Base-by-base conservation (phyloP, 2,329 filamentous ascomycete species). In the Botrytis aclada region DNA sequence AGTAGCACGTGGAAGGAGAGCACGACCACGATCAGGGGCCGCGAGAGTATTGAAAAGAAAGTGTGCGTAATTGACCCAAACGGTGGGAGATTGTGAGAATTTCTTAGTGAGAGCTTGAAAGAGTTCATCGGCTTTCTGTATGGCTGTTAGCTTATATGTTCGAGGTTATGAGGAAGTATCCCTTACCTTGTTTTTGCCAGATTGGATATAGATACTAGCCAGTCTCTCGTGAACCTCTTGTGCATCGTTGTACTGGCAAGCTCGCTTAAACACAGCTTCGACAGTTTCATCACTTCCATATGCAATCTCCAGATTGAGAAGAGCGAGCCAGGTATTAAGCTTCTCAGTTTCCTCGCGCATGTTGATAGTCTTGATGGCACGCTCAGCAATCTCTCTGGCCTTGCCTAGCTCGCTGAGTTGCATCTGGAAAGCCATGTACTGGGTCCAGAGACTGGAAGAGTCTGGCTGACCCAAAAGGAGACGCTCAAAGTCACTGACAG, bases 381-480 rank as follows among this genome's bases (percentile, higher is more conserved):
- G 92, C 83, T 98, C 93, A 2, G 94, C 95, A 74, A 98, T 92
- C 76, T 95, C 92, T 66, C 95, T 90, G 20, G 96, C 95, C 83
- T 94, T 96, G 74, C 91, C 89, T 32, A 97, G 86, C 83, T 99
- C 96, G 80, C 93, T 93, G 70, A 97, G 88, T 80, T 97, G 92
- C 82, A 98, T 91, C 83, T 98, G 94, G 87, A 97, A 97, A n/a
- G 95, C 94, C 94, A 99, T 98, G 84, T 99, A 99, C 77, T 93
- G 89, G 71, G 98, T 93, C 96, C 96, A 99, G 41, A 98, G 88
- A 75, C 92, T 86, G 0, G 95, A 97, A n/a, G 93, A 95, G 83
- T 98, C 94, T 3, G 96, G 94, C 81, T 97, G 93, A 72, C 94
- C 93, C 34, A 99, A 89, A 60, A 99, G 88, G 37, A 98, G 90